Base-by-base conservation (phyloP, 2,329 filamentous ascomycete genomes). In the Verticillium isaacii region DNA sequence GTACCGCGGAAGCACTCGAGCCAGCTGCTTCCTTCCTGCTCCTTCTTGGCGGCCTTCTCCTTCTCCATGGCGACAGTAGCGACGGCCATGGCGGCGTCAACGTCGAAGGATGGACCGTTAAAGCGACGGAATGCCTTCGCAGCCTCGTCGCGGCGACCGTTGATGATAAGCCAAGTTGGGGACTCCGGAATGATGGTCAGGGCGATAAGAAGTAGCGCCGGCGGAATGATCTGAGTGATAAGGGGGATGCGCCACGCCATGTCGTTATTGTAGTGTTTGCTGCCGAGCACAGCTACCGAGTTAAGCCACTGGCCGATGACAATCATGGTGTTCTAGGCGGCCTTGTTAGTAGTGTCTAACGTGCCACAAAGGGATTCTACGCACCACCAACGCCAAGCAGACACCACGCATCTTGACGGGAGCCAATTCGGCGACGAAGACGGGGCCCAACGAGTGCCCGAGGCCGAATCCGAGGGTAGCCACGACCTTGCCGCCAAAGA, bases 381-480 rank as follows among this genome's bases (percentile, higher is more conserved):
- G 58, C 52, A 71, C 68, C 32, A 73, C 62, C 2, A 73, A 60
- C 12, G 68, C 65, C 11, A 73, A 60, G 37, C 70, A 72, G 12
- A 72, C 58, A 14, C 72, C 72, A 4, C 72, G 67, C 54, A 73
- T 65, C 63, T 71, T 70, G 25, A 68, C 66, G 1, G 72, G 72
- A 0, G 72, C 71, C 23, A 73, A 59, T 65, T 74, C 72, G 6
- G 72, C 70, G 14, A 73, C 71, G 37, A 69, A 72, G 12, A 73
- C 72, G 1, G 72, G 72, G 1, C 67, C 70, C 6, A 74, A 65
- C 2, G 71, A 69, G 59, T 72, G 70, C 1, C 72, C 71, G 1
- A 73, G 60, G 6, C 72, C 71, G 45, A 72, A 73, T 2, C 72
- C 71, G 29, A 73, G 61, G 1, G 69, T 71, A 8, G 66, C 65